These are phyloP conservation scores for Penicillium psychrosexuale DNA, from an alignment of 2,329 filamentous ascomycete genomes.

Conservation along the genomic window DNA sequence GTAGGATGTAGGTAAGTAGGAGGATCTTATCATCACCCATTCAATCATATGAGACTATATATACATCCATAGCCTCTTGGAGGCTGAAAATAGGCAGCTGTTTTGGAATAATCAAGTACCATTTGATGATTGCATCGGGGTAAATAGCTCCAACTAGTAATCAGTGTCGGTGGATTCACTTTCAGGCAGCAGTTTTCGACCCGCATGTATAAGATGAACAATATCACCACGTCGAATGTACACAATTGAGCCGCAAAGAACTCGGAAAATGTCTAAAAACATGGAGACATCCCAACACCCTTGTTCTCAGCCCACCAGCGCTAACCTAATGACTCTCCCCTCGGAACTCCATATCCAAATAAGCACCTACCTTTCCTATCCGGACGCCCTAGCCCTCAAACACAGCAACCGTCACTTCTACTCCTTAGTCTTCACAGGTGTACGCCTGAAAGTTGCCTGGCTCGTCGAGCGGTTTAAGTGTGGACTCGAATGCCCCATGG, in stretches of 20 bases:
- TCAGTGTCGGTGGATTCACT: background rate
- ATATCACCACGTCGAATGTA: background rate
- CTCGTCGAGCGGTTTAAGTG: slow-evolving; percentile 61
- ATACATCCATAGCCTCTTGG: background rate
- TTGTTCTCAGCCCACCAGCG: background rate
- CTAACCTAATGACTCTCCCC: slow-evolving; percentile 54
- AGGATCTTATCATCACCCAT: background rate
- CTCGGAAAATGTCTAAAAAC: background rate
- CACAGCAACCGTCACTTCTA: slow-evolving; percentile 65
- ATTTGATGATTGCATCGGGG: background rate
- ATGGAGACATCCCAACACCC: background rate
- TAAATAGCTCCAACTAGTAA: background rate
- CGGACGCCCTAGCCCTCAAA: slow-evolving; percentile 68
- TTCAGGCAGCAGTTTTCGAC: slow-evolving; percentile 14
- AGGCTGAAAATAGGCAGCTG: background rate
- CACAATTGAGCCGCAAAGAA: background rate
- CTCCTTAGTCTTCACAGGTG: slow-evolving; percentile 61
- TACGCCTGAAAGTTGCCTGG: slow-evolving; percentile 67
- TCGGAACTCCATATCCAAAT: slow-evolving; percentile 67
- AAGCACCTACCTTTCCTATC: slow-evolving; percentile 60
- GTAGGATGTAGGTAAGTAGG: background rate
- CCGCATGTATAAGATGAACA: slow-evolving; percentile 1
- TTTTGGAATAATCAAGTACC: background rate
- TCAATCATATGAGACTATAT: background rate
- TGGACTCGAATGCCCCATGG: slow-evolving; percentile 64